Conservation (phyloP, 192 early-diverging fungal genomes). For the Diversispora epigaea region DNA sequence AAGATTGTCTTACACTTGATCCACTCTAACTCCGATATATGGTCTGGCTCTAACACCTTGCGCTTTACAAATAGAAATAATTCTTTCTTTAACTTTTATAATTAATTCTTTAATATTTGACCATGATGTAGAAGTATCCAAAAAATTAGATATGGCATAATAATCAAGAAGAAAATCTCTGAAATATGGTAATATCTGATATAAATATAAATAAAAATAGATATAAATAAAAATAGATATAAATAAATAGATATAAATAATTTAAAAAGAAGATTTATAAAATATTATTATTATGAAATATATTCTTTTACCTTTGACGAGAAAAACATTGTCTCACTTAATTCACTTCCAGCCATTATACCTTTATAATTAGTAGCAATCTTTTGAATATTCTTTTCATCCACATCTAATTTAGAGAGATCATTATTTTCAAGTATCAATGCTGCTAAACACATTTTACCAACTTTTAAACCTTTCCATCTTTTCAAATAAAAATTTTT, state of each 20-base stretch:
- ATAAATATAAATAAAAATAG: neutral
- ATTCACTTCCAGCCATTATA: neutral
- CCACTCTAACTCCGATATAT: neutral
- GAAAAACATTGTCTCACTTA: constrained; percentile 11
- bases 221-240: neutral
- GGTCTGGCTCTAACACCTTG: neutral
- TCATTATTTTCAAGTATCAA: constrained; percentile 9
- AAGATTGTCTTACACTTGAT: neutral
- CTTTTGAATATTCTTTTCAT: constrained; percentile 8
- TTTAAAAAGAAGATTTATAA: too few species aligned
- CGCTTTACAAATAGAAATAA: constrained; percentile 2
- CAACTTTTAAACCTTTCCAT: neutral
- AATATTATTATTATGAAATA: neutral
- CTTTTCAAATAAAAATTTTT: constrained; percentile 20
- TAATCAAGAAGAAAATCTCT: constrained; percentile 25
- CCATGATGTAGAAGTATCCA: constrained; percentile 15
- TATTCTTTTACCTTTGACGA: constrained; percentile 9
- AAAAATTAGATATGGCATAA: constrained; percentile 10
- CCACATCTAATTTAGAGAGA: neutral
- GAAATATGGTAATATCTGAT: constrained; percentile 15
- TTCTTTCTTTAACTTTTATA: constrained; percentile 6
- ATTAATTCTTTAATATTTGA: constrained; percentile 3
- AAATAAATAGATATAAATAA: neutral
- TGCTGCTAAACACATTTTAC: constrained; percentile 25
- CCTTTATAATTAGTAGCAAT: neutral